These are phyloP conservation scores for Mycena latifolia DNA, from an alignment of 768 basidiomycete species.

Conservation along the genomic window DNA sequence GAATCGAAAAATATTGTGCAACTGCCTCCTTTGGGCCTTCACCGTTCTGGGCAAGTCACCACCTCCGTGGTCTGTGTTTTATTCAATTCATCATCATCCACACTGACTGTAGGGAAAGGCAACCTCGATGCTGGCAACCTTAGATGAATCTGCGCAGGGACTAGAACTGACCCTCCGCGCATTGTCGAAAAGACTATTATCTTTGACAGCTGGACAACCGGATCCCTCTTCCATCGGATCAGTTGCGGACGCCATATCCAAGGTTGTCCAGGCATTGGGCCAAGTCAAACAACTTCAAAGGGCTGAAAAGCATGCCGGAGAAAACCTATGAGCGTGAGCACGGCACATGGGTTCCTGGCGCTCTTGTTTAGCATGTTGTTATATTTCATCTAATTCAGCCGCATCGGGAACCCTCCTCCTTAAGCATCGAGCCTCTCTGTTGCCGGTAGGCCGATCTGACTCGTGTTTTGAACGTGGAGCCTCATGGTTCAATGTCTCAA, in stretches of 20 bases:
- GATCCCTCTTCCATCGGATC: constrained; percentile 65
- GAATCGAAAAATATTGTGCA: not conserved
- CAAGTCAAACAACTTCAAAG: constrained; percentile 71
- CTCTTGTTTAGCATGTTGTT: constrained; percentile 11
- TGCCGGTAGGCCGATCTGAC: constrained; percentile 30
- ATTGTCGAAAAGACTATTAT: constrained; percentile 64
- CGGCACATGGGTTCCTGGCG: not conserved
- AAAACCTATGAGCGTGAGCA: constrained; percentile 10
- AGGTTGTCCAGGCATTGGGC: constrained; percentile 71
- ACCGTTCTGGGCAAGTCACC: not conserved
- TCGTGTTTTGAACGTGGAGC: constrained; percentile 30
- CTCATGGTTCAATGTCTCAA: constrained; percentile 28
- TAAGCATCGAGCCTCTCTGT: constrained; percentile 22
- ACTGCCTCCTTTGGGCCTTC: not conserved
- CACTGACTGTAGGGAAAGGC: constrained; percentile 5
- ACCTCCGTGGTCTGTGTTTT: constrained; percentile 1
- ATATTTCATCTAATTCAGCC: constrained; percentile 19
- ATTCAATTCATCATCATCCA: not conserved
- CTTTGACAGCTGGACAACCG: constrained; percentile 52
- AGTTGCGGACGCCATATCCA: constrained; percentile 78
- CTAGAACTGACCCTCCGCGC: constrained; percentile 65
- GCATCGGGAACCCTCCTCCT: constrained; percentile 25
- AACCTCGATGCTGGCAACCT: constrained; percentile 35
- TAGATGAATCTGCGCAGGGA: constrained; percentile 56
- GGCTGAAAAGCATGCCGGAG: constrained; percentile 52